A percentile compares a stretch with the other conserved stretches of the same genome.
These are phyloP conservation scores for Cymbopogon citratus DNA, from an alignment of 176 grass and related monocot genomes.

Conservation along the genomic window DNA sequence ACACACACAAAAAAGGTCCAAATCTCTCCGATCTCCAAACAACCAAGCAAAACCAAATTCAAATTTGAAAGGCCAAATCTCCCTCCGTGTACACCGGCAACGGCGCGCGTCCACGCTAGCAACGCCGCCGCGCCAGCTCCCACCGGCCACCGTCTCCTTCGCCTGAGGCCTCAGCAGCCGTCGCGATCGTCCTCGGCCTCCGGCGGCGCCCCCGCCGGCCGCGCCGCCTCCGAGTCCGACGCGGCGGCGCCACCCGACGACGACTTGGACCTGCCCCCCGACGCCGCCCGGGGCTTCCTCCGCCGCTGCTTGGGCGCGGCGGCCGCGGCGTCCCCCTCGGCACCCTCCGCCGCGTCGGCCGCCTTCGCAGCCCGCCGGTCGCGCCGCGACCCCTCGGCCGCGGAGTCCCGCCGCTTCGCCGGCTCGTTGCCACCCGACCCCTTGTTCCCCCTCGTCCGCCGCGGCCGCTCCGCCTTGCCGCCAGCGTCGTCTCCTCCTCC, in stretches of 20 bases:
- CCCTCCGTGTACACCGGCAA: neutral
- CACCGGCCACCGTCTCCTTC: neutral
- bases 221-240: neutral
- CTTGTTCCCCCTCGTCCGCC: conserved; percentile 37
- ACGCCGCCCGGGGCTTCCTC: conserved; percentile 40
- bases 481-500: neutral
- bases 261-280: conserved; percentile 29
- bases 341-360: conserved; percentile 26
- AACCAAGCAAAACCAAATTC: neutral
- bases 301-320: conserved; percentile 36
- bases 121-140: neutral
- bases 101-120: neutral
- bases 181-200: conserved; percentile 25
- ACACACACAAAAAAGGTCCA: neutral
- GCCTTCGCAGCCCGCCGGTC: neutral
- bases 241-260: conserved; percentile 28
- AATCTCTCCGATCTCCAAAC: neutral
- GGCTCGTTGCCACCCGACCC: conserved; percentile 15
- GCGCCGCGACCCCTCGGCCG: conserved; percentile 23
- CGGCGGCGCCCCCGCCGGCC: neutral
- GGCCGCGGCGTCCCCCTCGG: conserved; percentile 29
- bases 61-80: neutral
- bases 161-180: neutral
- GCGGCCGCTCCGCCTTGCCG: conserved; percentile 25
- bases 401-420: conserved; percentile 30